Base-by-base conservation (phyloP, 1,139 yeast species). In the Candida freyschussii region DNA sequence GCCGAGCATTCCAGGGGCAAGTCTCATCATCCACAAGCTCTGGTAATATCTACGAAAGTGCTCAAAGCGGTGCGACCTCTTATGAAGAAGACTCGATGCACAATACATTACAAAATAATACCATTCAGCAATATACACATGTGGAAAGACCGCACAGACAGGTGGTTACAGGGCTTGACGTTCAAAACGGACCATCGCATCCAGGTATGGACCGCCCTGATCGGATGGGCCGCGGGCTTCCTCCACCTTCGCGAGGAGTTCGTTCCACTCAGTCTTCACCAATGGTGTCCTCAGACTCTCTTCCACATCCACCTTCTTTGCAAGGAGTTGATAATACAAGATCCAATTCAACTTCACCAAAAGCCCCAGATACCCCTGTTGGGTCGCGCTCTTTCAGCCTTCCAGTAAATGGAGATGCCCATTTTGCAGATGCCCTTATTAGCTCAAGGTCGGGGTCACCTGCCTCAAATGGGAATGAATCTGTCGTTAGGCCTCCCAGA, bases 311-410 rank as follows among this genome's bases (percentile, higher is more conserved):
- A 17, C 14, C 24, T 9, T 21, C 21, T 6, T 22, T 18, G 4
- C 22, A 26, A 12, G 31, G 16, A 17, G 18, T 20, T 8, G 15
- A 13, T n/a, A 19, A 24, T 20, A 20, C 13, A 15, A n/a, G 25
- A 16, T 25, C 33, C 15, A n/a, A 19, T 4, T 24, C 28, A 4
- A 19, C 33, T 9, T 28, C 21, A 5, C 23, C 43, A 18, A 32
- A 27, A 18, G 31, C 42, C 0, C 43, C 48, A 17, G 48, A 40
- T 17, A 41, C 49, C 3, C 47, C 49, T n/a, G 13, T 37, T 4
- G 52, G 48, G 16, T 39, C 43, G 4, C 40, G 49, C 20, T 44
- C 49, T 12, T 42, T 47, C 34, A 41, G 46, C 26, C 22, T 40
- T 11, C 45, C 50, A 8, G 26, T 32, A 8, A 21, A 25, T 21